These are phyloP conservation scores for Citrus sp. DNA, from an alignment of 345 rosid genomes.

Conservation along the genomic window DNA sequence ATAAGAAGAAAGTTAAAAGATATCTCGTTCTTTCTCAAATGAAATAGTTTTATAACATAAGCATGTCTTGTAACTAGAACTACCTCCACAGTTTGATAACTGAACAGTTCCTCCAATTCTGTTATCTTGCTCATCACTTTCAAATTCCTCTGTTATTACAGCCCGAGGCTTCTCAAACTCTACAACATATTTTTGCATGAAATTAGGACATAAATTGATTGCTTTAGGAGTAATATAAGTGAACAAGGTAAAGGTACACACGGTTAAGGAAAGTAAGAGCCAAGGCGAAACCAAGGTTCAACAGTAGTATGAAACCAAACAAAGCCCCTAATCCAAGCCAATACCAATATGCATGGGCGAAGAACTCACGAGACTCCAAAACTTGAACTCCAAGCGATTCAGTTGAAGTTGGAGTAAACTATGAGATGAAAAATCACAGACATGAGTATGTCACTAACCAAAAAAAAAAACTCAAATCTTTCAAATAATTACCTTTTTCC, in stretches of 20 bases:
- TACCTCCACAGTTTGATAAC: constrained; percentile 18
- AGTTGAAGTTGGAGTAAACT: constrained; percentile 22
- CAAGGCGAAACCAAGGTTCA: constrained; percentile 43
- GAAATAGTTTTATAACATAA: constrained; percentile 16
- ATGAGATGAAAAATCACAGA: neutral
- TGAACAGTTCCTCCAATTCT: constrained; percentile 28
- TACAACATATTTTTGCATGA: constrained; percentile 16
- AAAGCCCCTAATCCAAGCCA: constrained; percentile 66
- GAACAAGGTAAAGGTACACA: constrained; percentile 27
- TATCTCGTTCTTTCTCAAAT: neutral
- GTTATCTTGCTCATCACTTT: constrained; percentile 19
- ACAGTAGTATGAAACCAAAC: constrained; percentile 45
- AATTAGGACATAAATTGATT: neutral
- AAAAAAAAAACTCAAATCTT: neutral
- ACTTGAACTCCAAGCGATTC: constrained; percentile 41
- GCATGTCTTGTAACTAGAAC: constrained; percentile 4
- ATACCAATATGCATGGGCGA: constrained; percentile 49
- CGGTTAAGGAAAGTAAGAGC: constrained; percentile 59
- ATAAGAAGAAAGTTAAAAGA: neutral
- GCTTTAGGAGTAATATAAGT: neutral
- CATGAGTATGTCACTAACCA: neutral
- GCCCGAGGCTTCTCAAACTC: constrained; percentile 57
- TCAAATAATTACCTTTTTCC: constrained; percentile 45
- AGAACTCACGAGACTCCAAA: constrained; percentile 45
- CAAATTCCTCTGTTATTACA: constrained; percentile 32